Conservation (phyloP, 192 early-diverging fungal species). For the Gaertneriomyces semiglobifer region DNA sequence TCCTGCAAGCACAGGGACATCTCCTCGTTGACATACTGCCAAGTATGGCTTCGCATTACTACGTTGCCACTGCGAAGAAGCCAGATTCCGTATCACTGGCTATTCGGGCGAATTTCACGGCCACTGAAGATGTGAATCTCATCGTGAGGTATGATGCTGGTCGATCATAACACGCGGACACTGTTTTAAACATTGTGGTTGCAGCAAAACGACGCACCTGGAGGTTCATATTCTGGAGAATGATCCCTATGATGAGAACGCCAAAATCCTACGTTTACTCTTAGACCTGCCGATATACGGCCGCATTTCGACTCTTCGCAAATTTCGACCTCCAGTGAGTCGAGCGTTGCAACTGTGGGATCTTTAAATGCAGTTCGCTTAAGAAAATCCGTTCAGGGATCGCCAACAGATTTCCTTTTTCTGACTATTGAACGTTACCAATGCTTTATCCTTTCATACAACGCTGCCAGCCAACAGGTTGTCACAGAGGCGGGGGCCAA, state of each 20-base stretch:
- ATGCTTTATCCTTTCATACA: conserved; percentile 69
- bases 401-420: conserved; percentile 61
- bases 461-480: conserved; percentile 40
- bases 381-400: conserved; percentile 33
- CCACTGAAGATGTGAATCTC: conserved; percentile 61
- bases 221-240: conserved; percentile 33
- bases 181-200: background rate
- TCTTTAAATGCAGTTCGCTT: too few species aligned
- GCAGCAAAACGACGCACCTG: conserved; percentile 37
- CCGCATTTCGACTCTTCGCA: conserved; percentile 56
- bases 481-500: conserved; percentile 67
- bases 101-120: conserved; percentile 64
- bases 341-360: background rate
- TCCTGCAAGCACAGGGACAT: too few species aligned
- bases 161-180: background rate
- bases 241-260: conserved; percentile 1
- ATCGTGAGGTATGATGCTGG: conserved; percentile 61
- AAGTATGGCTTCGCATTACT: conserved; percentile 24
- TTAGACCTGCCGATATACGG: conserved; percentile 66
- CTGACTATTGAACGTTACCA: conserved; percentile 66
- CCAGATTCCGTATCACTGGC: conserved; percentile 67
- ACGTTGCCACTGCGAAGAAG: conserved; percentile 79
- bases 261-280: conserved; percentile 44
- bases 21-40: background rate
- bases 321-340: conserved; percentile 45